A percentile compares a stretch with the other conserved stretches of the same genome.
Evolutionary conservation across 371 early-diverging fungal species (phyloP).

Genomic region (Phascolomyces articulosus): DNA sequence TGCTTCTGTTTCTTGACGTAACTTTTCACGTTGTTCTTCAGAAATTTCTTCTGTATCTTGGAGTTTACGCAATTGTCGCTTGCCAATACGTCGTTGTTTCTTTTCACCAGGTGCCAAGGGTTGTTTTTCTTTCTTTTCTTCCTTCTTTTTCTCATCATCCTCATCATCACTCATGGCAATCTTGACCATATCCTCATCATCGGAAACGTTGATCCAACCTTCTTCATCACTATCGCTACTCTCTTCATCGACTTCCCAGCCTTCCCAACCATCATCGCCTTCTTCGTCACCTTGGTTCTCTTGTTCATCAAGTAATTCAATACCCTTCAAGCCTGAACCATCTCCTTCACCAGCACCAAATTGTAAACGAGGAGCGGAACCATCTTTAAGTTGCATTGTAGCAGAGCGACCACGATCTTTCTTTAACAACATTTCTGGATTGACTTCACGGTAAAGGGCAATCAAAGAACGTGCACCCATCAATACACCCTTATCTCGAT

Average conservation of each 20-base stretch:
- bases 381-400: conserved; percentile 68
- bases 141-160: conserved; percentile 28
- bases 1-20: conserved; percentile 35
- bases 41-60: conserved; percentile 47
- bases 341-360: conserved; percentile 74
- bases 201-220: conserved; percentile 50
- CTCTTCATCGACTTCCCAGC: conserved; percentile 58
- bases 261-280: conserved; percentile 67
- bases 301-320: conserved; percentile 65
- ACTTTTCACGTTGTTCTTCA: conserved; percentile 53
- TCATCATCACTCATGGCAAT: conserved; percentile 45
- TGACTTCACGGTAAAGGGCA: conserved; percentile 88
- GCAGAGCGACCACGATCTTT: conserved; percentile 92
- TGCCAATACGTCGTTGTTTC: conserved; percentile 49
- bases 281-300: conserved; percentile 36
- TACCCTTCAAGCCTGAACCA: conserved; percentile 74
- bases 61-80: conserved; percentile 52
- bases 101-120: conserved; percentile 12
- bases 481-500: conserved; percentile 89
- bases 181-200: conserved; percentile 52
- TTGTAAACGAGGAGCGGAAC: conserved; percentile 52
- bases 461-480: conserved; percentile 92
- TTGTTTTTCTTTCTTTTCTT: conserved; percentile 21
- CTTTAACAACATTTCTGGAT: conserved; percentile 89
- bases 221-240: conserved; percentile 54